Conservation (phyloP, 106 monocot species). For the Chionographis japonica region DNA sequence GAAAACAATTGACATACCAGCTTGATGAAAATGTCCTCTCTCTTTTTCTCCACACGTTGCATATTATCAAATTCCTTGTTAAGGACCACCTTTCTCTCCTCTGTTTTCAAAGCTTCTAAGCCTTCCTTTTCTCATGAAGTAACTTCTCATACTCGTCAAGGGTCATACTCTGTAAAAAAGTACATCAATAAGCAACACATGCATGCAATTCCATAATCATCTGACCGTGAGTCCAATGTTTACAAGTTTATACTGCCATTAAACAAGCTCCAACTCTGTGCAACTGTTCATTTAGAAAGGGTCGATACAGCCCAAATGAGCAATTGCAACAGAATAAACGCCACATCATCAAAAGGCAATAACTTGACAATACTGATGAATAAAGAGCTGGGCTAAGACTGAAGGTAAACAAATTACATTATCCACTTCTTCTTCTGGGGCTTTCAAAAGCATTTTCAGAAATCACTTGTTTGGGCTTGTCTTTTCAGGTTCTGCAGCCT, state of each 20-base stretch:
- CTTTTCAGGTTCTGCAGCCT: neutral
- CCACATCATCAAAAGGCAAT: too few relatives aligned
- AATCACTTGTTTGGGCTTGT: conserved; percentile 5
- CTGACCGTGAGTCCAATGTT: too few relatives aligned
- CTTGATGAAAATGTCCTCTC: conserved; percentile 24
- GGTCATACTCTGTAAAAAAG: conserved; percentile 37
- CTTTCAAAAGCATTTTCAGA: conserved; percentile 9
- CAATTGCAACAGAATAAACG: too few relatives aligned
- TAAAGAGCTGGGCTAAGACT: neutral
- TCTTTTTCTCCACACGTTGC: conserved; percentile 38
- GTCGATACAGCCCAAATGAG: too few relatives aligned
- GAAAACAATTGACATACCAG: conserved; percentile 23
- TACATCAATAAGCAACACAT: too few relatives aligned
- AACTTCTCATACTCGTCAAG: conserved; percentile 53
- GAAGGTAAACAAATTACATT: conserved; percentile 1
- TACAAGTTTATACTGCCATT: too few relatives aligned
- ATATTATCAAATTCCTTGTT: conserved; percentile 41
- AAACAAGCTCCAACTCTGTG: too few relatives aligned
- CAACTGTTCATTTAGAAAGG: too few relatives aligned
- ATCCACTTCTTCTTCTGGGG: conserved; percentile 1
- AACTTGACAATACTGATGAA: neutral
- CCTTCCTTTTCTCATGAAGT: conserved; percentile 41
- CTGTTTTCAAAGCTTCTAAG: conserved; percentile 15
- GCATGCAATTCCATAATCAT: too few relatives aligned
- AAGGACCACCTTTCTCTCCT: conserved; percentile 23